phyloP scores from a whole-genome alignment of 1,139 yeast species.

The Hansenula sp. region DNA sequence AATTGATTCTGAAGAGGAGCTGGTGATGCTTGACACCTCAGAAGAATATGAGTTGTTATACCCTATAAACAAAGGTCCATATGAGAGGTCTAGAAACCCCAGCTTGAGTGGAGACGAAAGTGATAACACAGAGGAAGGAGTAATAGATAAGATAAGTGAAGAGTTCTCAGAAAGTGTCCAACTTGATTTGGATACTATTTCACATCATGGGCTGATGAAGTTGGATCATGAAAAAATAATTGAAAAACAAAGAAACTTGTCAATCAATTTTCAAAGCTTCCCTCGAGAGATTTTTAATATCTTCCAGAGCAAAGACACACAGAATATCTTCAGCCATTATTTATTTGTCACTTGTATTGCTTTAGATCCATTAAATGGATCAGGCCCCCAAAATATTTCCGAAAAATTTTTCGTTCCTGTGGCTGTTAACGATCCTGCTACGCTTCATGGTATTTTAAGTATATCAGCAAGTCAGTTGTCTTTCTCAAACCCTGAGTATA shows the following conservation, averaged over 20 bases:
- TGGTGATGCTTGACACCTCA: conserved; percentile 1
- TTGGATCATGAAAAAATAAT: neutral
- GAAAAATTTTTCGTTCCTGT: conserved; percentile 12
- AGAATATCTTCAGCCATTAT: conserved; percentile 7
- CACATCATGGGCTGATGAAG: conserved; percentile 2
- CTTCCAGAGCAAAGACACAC: conserved; percentile 5
- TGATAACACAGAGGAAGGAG: neutral
- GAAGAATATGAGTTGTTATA: neutral
- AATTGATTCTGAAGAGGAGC: neutral
- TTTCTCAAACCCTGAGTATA: conserved; percentile 6
- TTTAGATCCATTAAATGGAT: conserved; percentile 11
- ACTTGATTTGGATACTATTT: neutral
- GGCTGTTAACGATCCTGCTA: conserved; percentile 10
- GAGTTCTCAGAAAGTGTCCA: neutral
- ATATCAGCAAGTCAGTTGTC: conserved; percentile 12
- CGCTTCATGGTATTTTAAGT: conserved; percentile 11
- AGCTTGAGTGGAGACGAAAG: neutral
- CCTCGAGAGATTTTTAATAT: conserved; percentile 6
- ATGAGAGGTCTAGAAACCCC: neutral
- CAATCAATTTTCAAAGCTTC: neutral
- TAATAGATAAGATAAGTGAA: neutral
- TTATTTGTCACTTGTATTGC: conserved; percentile 9
- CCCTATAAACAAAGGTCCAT: neutral
- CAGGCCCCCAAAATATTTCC: conserved; percentile 12
- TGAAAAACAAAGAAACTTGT: neutral